Base-by-base conservation (phyloP, 2,329 filamentous ascomycete species). In the Diaporthe vaccinii region DNA sequence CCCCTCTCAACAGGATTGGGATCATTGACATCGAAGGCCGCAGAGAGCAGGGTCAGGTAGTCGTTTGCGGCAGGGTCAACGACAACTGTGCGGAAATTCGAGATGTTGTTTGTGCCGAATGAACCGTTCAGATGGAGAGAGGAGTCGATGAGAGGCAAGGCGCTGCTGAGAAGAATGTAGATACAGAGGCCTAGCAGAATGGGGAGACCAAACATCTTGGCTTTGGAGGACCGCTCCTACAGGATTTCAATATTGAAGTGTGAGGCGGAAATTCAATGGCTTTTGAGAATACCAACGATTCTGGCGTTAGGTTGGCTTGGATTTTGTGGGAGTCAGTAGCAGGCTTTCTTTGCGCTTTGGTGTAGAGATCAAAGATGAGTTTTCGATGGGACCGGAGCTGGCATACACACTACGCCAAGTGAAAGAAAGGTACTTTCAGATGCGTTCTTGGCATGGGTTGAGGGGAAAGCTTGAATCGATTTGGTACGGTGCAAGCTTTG, bases 1-100 rank as follows among this genome's bases (percentile, higher is more conserved):
- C 65, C 65, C 4, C 15, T 53, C n/a, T 41, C 46, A 2, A 41
- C 49, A 31, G 65, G 65, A 15, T 69, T 69, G 34, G 65, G 65
- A 9, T 69, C 22, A 22, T 28, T 3, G n/a, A 28, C 34, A 28
- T 53, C 65, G 25, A 41, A 55, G 6, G n/a, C 34, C 4, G 65
- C 65, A 22, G 34, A 41, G 1, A 69, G 65, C 15, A 69, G 15
- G 15, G 65, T 69, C 6, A 69, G 8, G 49, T 41, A 69, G 34
- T 69, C 65, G 10, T 14, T 1, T 17, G 65, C 65, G n/a, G 34
- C 8, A 1, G 9, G 0, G 49, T 69, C 65, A 10, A 31, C 6
- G 4, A 9, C 15, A n/a, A n/a, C n/a, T n/a, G n/a, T n/a, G 5
- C 34, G 65, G 34, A n/a, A 14, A 28, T 41, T 55, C 2, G 15